Evolutionary conservation across 441 rosid species (phyloP).

Genomic region (Erysimum cheiri): DNA sequence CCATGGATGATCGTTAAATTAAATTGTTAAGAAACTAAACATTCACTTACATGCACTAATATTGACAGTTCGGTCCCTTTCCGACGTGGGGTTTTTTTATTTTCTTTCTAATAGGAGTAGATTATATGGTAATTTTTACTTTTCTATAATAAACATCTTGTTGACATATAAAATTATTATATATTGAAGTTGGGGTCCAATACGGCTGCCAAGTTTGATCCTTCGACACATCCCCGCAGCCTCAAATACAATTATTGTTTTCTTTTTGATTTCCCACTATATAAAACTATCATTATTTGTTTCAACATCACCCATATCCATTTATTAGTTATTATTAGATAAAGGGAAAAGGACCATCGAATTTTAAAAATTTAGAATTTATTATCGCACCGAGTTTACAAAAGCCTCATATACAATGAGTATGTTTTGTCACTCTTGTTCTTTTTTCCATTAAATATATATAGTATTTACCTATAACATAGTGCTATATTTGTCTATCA

Average conservation of each 20-base stretch:
- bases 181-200: slow-evolving; percentile 22
- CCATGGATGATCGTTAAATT: neutral
- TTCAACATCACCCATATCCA: neutral
- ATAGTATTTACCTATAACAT: neutral
- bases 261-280: neutral
- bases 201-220: slow-evolving; percentile 45
- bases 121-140: neutral
- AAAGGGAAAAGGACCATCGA: neutral
- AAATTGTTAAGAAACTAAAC: slow-evolving; percentile 13
- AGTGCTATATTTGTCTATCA: too few species aligned
- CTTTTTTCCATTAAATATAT: neutral
- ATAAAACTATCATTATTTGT: slow-evolving; percentile 13
- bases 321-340: neutral
- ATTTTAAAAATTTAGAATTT: slow-evolving; percentile 2
- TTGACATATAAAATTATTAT: neutral
- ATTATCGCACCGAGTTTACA: slow-evolving; percentile 4
- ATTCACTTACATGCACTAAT: neutral
- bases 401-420: neutral
- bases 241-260: slow-evolving; percentile 17
- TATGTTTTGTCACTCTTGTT: neutral
- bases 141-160: neutral
- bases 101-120: neutral
- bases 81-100: slow-evolving; percentile 14
- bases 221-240: slow-evolving; percentile 35
- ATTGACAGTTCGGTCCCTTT: slow-evolving; percentile 10